Base-by-base conservation (phyloP, 495 filamentous ascomycete genomes). In the Poronia punctata region DNA sequence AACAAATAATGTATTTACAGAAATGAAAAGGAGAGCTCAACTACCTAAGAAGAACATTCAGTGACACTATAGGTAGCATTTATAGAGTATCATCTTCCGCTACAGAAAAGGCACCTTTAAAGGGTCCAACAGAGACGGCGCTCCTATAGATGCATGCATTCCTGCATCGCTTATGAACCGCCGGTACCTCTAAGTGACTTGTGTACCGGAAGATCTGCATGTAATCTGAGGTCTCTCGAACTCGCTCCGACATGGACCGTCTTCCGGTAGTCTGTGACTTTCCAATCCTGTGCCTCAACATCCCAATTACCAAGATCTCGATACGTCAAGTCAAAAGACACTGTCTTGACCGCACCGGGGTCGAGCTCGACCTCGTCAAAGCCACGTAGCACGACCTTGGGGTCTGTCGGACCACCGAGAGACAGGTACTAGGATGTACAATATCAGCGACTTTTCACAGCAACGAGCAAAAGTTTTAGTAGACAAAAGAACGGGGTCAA, bases 251-350 rank as follows among this genome's bases (percentile, higher is more conserved):
- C 45, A 45, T 61, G 55, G 6, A 60, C 59, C 11, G 42, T 53
- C 54, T 68, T 68, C n/a, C 46, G 45, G 11, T 56, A 57, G 27
- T 40, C 49, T 16, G 45, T 52, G 14, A 70, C 45, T 35, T 78
- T 74, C 89, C 89, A 96, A 63, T 95, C 82, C 70, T 93, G 84
- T 7, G 61, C 65, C 11, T 60, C 70, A 11, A 77, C 65, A 48
- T 93, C 81, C 89, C 89, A 96, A 53, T 88, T 94, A 48, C 67
- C 71, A 22, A 72, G 23, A 54, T 95, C 89, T 50, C 82, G 82
- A 38, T 88, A 74, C 15, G 77, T 88, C 24, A 95, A 54, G 2
- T 76, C 66, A 59, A 96, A 77, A 2, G 64, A 61, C 4, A 95
- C 82, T 5, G 52, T 68, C 50, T 59, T 67, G 21, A 60, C 69